Conservation (phyloP, 202 grass and related monocot species). For the Elaeis oleifera region DNA sequence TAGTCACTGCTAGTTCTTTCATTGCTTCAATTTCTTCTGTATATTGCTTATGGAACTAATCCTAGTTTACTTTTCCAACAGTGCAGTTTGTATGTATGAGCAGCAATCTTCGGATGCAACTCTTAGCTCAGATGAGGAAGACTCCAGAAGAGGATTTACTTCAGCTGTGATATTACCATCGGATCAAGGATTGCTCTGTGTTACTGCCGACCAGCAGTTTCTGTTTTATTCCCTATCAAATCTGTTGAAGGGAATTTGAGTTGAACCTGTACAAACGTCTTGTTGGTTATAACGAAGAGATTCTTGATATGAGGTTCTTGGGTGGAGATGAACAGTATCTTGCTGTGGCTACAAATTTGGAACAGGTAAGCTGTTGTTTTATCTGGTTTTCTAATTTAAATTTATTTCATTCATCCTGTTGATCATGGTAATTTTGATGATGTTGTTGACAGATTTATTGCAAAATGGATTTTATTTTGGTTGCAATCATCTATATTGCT, state of each 20-base stretch:
- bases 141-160: constrained; percentile 79
- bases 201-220: constrained; percentile 91
- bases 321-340: constrained; percentile 83
- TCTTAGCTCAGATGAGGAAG: constrained; percentile 48
- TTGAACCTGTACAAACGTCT: constrained; percentile 68
- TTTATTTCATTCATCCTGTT: constrained; percentile 4
- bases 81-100: constrained; percentile 59
- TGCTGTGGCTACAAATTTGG: constrained; percentile 92
- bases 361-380: constrained; percentile 43
- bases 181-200: constrained; percentile 61
- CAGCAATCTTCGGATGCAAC: constrained; percentile 75
- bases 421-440: too few relatives aligned
- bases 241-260: constrained; percentile 44
- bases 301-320: constrained; percentile 95
- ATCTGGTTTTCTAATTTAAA: constrained; percentile 8
- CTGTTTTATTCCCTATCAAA: constrained; percentile 62
- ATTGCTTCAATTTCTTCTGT: constrained; percentile 5
- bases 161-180: constrained; percentile 61
- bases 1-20: not conserved
- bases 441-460: too few relatives aligned
- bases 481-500: too few relatives aligned
- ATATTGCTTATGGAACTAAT: constrained; percentile 5
- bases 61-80: constrained; percentile 33
- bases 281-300: constrained; percentile 87
- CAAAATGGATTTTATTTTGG: too few relatives aligned